Base-by-base conservation (phyloP, 2,329 filamentous ascomycete species). In the Mycosphaerella sp. region DNA sequence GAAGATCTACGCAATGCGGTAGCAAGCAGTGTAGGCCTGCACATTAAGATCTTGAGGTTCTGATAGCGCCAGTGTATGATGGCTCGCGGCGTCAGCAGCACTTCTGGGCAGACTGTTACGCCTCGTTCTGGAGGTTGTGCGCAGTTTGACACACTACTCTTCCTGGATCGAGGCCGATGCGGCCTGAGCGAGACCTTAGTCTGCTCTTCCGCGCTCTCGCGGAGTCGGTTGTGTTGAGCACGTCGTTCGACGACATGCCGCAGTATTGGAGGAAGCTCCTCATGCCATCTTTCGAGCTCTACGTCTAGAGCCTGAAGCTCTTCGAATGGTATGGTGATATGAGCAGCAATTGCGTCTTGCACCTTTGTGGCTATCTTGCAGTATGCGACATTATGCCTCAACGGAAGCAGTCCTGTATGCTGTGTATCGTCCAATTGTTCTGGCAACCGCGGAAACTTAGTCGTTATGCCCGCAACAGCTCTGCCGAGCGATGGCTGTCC, bases 41-140 rank as follows among this genome's bases (percentile, higher is more conserved):
- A 84, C 17, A 90, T 78, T 1, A 90, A 77, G 69, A 89, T 85
- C 41, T 86, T 82, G 41, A 89, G 77, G 60, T 88, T 89, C 64
- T 87, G 82, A 64, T 87, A 90, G 12, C 86, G 79, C 87, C 86
- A 90, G 66, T 87, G 86, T 83, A 89, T 88, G 60, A 89, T 79
- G 56, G 81, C 81, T 44, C 86, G 78, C 0, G 84, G 80, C 43
- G 85, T 84, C 56, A 81, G 81, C 14, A 89, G 77, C 2, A 84
- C 80, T 58, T 87, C 83, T 0, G 84, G 81, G 63, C 84, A 87
- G 14, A 52, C 56, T 10, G 49, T 54, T 14, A 54, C 44, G 39
- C 62, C 60, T 8, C 83, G 79, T 50, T 88, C 82, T 73, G 57
- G 59, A 79, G 16, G 80, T 79, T 58, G 79, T 75, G 30, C 85